Evolutionary conservation across 192 early-diverging fungal genomes (phyloP).

Genomic region (Umbelopsis isabellina): DNA sequence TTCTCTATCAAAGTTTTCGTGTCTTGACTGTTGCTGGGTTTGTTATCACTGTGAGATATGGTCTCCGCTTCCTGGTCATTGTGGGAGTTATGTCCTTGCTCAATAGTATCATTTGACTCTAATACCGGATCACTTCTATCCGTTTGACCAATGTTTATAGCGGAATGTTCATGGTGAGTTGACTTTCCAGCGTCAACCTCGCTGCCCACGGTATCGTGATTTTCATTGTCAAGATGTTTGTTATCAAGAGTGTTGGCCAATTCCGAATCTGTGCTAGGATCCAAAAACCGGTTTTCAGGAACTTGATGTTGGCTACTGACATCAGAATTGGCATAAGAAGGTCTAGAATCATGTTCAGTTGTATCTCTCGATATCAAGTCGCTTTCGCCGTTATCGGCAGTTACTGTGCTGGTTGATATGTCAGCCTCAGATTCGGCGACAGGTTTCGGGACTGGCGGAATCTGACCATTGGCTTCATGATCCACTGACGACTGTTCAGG

Average conservation of each 20-base stretch:
- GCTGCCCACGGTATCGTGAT: neutral
- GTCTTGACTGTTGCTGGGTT: neutral
- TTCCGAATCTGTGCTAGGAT: neutral
- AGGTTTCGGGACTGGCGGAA: neutral
- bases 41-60: neutral
- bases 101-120: neutral
- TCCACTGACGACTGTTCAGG: neutral
- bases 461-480: neutral
- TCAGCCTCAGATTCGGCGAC: constrained; percentile 1
- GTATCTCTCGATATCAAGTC: neutral
- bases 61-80: neutral
- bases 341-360: neutral
- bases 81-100: neutral
- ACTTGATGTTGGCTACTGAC: too few species aligned
- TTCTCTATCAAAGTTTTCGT: neutral
- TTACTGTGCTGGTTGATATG: neutral
- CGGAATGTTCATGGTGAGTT: neutral
- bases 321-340: too few species aligned
- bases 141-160: neutral
- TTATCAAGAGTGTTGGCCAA: neutral
- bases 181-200: neutral
- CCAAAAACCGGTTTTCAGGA: neutral
- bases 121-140: neutral
- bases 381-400: neutral
- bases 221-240: constrained; percentile 8